Percentiles rank a stretch among this genome's conserved stretches.
These are phyloP conservation scores for Eucalyptus erythrocorys DNA, from an alignment of 345 rosid genomes.

Conservation along the genomic window DNA sequence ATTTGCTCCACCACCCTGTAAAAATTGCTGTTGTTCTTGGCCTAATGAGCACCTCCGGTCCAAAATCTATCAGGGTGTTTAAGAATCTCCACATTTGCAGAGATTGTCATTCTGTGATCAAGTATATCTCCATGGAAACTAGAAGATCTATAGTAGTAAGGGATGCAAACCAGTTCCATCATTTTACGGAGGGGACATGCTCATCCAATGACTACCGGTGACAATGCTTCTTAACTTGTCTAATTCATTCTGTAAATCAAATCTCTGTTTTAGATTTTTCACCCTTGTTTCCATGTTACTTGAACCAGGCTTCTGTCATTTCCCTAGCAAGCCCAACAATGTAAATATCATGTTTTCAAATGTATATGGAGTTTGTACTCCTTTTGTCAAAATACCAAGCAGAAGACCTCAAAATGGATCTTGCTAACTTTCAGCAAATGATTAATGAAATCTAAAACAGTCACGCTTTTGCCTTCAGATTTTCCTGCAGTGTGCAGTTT, in stretches of 20 bases:
- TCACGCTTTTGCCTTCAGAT: background rate
- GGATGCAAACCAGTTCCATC: background rate
- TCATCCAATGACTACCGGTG: background rate
- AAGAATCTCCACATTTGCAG: background rate
- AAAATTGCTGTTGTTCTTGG: background rate
- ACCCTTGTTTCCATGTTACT: background rate
- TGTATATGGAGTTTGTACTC: background rate
- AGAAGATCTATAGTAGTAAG: background rate
- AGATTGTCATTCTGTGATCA: background rate
- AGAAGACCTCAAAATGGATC: background rate
- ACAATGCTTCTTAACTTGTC: background rate
- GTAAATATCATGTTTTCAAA: background rate
- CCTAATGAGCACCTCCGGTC: background rate
- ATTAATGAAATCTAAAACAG: too few relatives aligned
- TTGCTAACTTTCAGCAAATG: background rate
- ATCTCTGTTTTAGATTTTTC: background rate
- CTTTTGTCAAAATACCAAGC: background rate
- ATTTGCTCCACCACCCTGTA: background rate
- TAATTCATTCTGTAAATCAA: background rate
- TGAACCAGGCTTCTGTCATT: accelerated
- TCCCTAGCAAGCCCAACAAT: background rate
- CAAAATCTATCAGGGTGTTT: background rate
- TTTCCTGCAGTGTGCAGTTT: background rate
- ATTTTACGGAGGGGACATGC: background rate
- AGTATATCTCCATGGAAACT: background rate